Base-by-base conservation (phyloP, 768 basidiomycete species). In the Pisolithus tinctorius region DNA sequence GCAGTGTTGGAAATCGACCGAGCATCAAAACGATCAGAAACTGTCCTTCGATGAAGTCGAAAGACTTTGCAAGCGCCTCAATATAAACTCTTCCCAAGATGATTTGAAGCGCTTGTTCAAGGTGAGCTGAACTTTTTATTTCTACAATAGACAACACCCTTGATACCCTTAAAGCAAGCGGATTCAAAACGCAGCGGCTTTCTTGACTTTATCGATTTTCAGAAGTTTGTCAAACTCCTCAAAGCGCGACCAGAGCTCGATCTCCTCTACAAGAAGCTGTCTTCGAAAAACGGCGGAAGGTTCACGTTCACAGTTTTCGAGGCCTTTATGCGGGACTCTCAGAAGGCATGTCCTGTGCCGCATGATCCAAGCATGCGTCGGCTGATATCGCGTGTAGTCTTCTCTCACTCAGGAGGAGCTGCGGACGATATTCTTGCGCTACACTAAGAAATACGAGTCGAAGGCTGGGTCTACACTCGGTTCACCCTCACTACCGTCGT, bases 201-300 rank as follows among this genome's bases (percentile, higher is more conserved):
- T 55, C 79, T 96, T 30, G 82, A 91, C 63, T 93, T 92, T 60
- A 55, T 73, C 1, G 85, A 83, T 51, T 97, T 95, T 65, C 84
- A 87, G 57, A 73, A 70, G 11, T 92, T 98, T 54, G 86, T 94
- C 55, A 88, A 85, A 60, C 65, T 82, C 30, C 77, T 96, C 50
- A 94, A 93, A 63, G 74, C 77, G n/a, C 81, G 95, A 14, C 84
- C 88, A 0, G 95, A 98, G 45, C 65, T 98, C 1, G 83, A 88
- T 48, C 60, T 71, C 0, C 67, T 96, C 7, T 87, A 84, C 65
- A 69, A 69, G 53, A 69, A 64, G 29, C 55, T 81, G 25, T 63
- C 63, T 36, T 66, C 53, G 0, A 49, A 56, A 30, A 55, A 62
- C 7, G 52, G 67, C 2, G 74, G 74, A 47, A 40, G 58, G 44